Evolutionary conservation across 2,329 filamentous ascomycete genomes (phyloP).

Genomic region (Ophiostoma fasciatum): DNA sequence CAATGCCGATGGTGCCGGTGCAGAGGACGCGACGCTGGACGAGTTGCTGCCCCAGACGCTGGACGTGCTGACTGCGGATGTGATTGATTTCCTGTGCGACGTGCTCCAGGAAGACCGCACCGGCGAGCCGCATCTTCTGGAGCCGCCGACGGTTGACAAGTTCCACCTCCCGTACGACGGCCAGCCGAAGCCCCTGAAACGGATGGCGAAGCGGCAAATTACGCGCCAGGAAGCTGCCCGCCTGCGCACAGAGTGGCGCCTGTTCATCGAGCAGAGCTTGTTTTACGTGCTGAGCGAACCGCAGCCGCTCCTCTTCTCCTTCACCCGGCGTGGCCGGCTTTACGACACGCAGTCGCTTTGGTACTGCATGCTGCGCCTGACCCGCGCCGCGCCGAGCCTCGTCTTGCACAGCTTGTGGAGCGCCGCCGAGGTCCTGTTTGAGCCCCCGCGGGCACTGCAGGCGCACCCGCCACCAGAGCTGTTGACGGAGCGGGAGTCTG

Average conservation of each 20-base stretch:
- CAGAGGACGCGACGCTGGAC: no score
- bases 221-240: conserved; percentile 11
- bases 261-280: conserved; percentile 48
- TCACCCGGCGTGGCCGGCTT: conserved; percentile 35
- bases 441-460: conserved; percentile 32
- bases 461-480: conserved; percentile 23
- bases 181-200: conserved; percentile 19
- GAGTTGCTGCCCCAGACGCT: conserved; percentile 44
- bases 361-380: conserved; percentile 48
- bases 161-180: conserved; percentile 16
- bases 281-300: conserved; percentile 49
- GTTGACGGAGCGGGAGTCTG: conserved; percentile 35
- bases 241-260: conserved; percentile 36
- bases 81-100: conserved; percentile 46
- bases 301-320: conserved; percentile 38
- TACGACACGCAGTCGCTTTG: conserved; percentile 47
- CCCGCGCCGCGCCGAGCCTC: conserved; percentile 38
- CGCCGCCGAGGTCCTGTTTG: conserved; percentile 41
- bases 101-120: conserved; percentile 42
- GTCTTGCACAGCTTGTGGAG: conserved; percentile 53
- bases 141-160: conserved; percentile 22
- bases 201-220: conserved; percentile 18
- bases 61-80: conserved; percentile 34
- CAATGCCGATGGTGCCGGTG: not conserved
- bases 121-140: conserved; percentile 32